Percentiles rank a stretch among this genome's conserved stretches.
Evolutionary conservation across 2,329 filamentous ascomycete species (phyloP).

Genomic region (Polychaeton citri): DNA sequence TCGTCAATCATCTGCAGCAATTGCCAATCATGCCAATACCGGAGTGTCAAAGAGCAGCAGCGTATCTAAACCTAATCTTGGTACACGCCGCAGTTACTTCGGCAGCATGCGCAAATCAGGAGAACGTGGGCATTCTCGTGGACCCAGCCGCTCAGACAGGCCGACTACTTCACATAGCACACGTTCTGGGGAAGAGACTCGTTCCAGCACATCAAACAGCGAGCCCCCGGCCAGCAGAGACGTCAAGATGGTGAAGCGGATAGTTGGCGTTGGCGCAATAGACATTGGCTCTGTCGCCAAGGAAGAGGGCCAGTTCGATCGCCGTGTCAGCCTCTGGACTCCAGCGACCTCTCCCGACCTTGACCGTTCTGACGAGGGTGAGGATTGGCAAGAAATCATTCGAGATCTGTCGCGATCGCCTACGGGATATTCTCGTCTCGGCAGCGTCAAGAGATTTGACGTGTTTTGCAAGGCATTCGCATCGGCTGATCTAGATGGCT

Average conservation of each 20-base stretch:
- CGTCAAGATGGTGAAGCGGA: conserved; percentile 47
- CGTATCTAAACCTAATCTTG: conserved; percentile 9
- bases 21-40: neutral
- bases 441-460: conserved; percentile 57
- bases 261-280: conserved; percentile 63
- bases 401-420: conserved; percentile 59
- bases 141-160: neutral
- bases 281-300: conserved; percentile 46
- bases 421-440: conserved; percentile 45
- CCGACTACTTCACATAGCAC: conserved; percentile 12
- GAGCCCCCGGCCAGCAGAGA: conserved; percentile 12
- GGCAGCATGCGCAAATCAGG: conserved; percentile 44
- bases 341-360: conserved; percentile 38
- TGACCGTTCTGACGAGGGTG: conserved; percentile 44
- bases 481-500: conserved; percentile 59
- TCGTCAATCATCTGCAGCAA: conserved; percentile 2
- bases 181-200: conserved; percentile 10
- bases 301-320: conserved; percentile 11
- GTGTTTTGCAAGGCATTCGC: conserved; percentile 68
- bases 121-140: conserved; percentile 2
- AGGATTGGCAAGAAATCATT: conserved; percentile 63
- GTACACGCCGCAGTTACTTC: conserved; percentile 44
- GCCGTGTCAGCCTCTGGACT: conserved; percentile 57
- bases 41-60: neutral
- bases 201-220: conserved; percentile 7